These are phyloP conservation scores for Pterocarpus macrocarpus DNA, from an alignment of 306 rosid genomes.

Conservation along the genomic window DNA sequence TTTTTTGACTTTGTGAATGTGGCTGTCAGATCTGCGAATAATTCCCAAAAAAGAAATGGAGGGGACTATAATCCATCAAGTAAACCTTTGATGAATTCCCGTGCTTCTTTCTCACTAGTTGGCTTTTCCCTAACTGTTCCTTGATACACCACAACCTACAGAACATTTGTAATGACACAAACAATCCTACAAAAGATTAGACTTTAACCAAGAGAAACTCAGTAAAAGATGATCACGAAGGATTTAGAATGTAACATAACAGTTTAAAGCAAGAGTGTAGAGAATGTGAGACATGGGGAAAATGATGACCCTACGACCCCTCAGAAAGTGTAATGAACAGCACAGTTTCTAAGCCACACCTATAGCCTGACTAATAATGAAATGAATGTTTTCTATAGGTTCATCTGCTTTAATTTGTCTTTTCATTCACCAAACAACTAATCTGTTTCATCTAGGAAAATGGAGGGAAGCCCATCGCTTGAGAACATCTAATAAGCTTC, in stretches of 20 bases:
- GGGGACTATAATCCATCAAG: background rate
- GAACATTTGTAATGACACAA: conserved; percentile 49
- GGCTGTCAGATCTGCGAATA: conserved; percentile 11
- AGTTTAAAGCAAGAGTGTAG: conserved; percentile 15
- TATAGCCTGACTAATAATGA: background rate
- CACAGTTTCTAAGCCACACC: background rate
- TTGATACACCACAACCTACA: conserved; percentile 85
- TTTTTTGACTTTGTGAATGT: conserved; percentile 40
- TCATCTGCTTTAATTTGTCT: conserved; percentile 17
- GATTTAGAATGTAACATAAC: background rate
- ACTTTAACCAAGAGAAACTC: no score
- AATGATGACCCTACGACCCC: background rate
- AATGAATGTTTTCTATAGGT: conserved; percentile 4
- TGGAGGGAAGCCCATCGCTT: background rate
- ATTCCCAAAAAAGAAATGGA: conserved; percentile 35
- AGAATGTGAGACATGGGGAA: conserved; percentile 4
- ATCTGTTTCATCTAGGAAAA: background rate
- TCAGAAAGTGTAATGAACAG: conserved; percentile 16
- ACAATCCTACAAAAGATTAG: conserved; percentile 22
- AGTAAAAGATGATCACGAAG: no score
- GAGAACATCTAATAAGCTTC: conserved; percentile 35
- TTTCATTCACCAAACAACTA: conserved; percentile 18
- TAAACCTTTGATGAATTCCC: conserved; percentile 84
- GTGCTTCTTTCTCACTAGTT: conserved; percentile 80
- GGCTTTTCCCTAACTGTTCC: conserved; percentile 92